Evolutionary conservation across 257 asterid genomes (phyloP).

Genomic region (Anisodus tanguticus): DNA sequence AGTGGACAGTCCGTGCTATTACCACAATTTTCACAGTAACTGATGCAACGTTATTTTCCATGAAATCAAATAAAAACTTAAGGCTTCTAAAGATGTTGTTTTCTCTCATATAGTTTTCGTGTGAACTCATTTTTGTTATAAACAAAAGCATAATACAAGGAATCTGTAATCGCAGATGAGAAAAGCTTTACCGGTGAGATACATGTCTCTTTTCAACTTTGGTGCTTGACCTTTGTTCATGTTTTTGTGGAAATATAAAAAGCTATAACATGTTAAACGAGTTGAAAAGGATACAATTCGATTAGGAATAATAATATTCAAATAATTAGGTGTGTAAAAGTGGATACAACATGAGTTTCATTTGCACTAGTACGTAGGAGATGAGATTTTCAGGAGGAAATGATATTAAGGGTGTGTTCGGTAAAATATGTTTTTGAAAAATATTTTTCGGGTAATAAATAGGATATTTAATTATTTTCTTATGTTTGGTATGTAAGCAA

Average conservation of each 20-base stretch:
- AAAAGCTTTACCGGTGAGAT: neutral
- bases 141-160: neutral
- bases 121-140: no score
- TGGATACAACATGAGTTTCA: neutral
- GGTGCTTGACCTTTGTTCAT: neutral
- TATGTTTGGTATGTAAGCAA: no score
- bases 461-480: no score
- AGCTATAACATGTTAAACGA: neutral
- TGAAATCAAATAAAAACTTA: neutral
- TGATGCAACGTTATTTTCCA: neutral
- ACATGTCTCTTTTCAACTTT: neutral
- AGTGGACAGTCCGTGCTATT: neutral
- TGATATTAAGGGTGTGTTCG: neutral
- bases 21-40: neutral
- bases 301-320: no score
- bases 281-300: no score
- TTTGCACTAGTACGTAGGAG: neutral
- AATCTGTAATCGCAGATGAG: neutral
- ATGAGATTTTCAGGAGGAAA: neutral
- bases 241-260: neutral
- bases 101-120: neutral
- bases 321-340: neutral
- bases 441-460: no score
- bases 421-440: no score
- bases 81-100: neutral